phyloP scores from a whole-genome alignment of 2,329 filamentous ascomycete species.

The Helotiales sp. region DNA sequence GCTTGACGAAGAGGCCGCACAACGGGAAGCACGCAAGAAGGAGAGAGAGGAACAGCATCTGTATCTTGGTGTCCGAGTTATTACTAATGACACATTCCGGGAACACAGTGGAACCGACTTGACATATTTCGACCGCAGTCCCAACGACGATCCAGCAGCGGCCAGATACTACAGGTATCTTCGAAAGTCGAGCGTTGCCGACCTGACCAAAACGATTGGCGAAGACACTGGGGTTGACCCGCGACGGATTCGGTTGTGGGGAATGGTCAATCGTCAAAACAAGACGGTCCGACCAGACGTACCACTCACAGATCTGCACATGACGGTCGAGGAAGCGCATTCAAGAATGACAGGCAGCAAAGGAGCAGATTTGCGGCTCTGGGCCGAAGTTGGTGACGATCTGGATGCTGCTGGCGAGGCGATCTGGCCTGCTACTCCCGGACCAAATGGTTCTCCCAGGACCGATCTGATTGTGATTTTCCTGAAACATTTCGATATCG shows the following conservation, averaged over 20 bases:
- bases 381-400: conserved; percentile 79
- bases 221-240: conserved; percentile 71
- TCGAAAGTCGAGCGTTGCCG: conserved; percentile 74
- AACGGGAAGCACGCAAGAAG: conserved; percentile 77
- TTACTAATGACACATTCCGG: conserved; percentile 81
- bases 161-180: conserved; percentile 76
- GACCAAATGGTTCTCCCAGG: conserved; percentile 62
- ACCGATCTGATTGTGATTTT: conserved; percentile 80
- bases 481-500: conserved; percentile 87
- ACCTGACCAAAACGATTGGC: conserved; percentile 75
- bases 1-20: conserved; percentile 80
- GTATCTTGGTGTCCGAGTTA: conserved; percentile 83
- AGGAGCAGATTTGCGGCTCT: conserved; percentile 74
- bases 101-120: conserved; percentile 85
- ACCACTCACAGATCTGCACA: conserved; percentile 76
- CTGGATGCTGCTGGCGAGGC: conserved; percentile 70
- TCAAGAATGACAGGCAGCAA: conserved; percentile 70
- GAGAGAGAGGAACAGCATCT: conserved; percentile 94
- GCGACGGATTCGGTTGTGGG: conserved; percentile 81
- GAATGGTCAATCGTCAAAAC: conserved; percentile 98
- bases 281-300: conserved; percentile 93
- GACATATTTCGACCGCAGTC: conserved; percentile 66
- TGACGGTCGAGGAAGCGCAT: conserved; percentile 78
- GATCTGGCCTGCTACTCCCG: conserved; percentile 70
- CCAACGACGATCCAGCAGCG: conserved; percentile 64